Conservation (phyloP, 768 basidiomycete species). For the Mycena vitilis region DNA sequence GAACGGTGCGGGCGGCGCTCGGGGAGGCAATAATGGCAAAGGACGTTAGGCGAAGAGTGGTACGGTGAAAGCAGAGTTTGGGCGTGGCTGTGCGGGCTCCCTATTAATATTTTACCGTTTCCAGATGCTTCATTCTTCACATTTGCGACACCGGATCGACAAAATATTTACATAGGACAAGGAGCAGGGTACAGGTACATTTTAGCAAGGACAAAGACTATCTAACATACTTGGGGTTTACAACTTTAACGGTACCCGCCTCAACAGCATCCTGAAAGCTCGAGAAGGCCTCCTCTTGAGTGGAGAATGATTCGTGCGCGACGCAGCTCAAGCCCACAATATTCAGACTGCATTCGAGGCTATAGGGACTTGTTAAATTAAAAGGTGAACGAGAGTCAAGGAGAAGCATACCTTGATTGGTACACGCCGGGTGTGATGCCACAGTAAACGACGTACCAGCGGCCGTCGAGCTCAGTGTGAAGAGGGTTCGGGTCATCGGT, state of each 20-base stretch:
- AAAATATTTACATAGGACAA: no score
- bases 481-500: not conserved
- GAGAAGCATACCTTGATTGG: not conserved
- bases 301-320: not conserved
- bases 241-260: not conserved
- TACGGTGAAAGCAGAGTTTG: no score
- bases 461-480: not conserved
- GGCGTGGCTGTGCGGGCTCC: no score
- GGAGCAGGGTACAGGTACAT: no score
- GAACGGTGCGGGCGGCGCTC: no score
- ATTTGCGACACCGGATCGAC: no score
- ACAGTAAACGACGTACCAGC: not conserved
- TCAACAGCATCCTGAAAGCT: not conserved
- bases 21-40: no score
- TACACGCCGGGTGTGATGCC: not conserved
- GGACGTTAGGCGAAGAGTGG: no score
- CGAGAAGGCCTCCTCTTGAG: not conserved
- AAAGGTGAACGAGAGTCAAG: not conserved
- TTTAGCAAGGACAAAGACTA: no score
- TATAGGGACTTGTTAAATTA: no score
- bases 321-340: not conserved
- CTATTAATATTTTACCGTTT: no score
- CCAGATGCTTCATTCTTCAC: no score
- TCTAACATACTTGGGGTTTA: not conserved
- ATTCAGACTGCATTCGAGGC: not conserved